Conservation (phyloP, 129 eudicot genomes). For the Helianthus annuus region HanXRQr2.0-SUNRISE NC_035449.2:14691017-14691516, state of each 20-base stretch:
- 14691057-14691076: constrained; percentile 30
- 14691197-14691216: constrained; percentile 15
- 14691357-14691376: constrained; percentile 78
- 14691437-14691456: constrained; percentile 31
- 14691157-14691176: not conserved
- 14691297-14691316: constrained; percentile 50
- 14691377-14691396: constrained; percentile 45
- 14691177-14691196: constrained; percentile 2
- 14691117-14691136: constrained; percentile 32
- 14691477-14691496: not conserved
- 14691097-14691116: constrained; percentile 34
- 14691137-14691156: constrained; percentile 18
- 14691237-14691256: constrained; percentile 19
- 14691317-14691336: constrained; percentile 53
- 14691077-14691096: constrained; percentile 32
- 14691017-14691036: not conserved
- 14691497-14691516: not conserved
- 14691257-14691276: constrained; percentile 26
- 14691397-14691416: constrained; percentile 56
- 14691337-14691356: constrained; percentile 71
- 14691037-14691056: constrained; percentile 12
- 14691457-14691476: too few species aligned
- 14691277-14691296: constrained; percentile 49
- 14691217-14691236: constrained; percentile 2
- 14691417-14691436: constrained; percentile 73